These are phyloP conservation scores for Leishmania lainsoni DNA, from an alignment of 208 protist species.

Conservation along the genomic window DNA sequence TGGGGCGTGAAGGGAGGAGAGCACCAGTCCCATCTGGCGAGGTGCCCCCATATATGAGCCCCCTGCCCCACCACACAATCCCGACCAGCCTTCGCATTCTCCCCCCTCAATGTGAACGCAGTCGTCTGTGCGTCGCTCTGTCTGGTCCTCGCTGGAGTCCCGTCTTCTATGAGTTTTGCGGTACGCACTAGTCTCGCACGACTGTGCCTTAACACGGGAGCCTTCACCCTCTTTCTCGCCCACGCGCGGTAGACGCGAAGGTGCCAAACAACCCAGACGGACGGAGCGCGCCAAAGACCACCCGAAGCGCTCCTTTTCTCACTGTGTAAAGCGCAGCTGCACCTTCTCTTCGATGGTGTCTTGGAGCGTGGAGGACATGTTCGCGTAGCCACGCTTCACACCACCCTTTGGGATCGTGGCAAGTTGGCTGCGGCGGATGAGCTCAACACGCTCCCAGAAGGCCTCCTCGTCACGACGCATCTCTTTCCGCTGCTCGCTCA, in stretches of 20 bases:
- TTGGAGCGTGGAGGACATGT: constrained; percentile 45
- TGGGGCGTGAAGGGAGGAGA: neutral
- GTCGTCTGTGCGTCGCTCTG: too few relatives aligned
- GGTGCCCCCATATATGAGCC: too few relatives aligned
- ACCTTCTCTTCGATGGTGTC: constrained; percentile 80
- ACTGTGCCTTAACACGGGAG: neutral
- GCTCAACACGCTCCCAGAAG: constrained; percentile 89
- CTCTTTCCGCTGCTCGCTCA: constrained; percentile 72
- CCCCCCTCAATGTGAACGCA: too few relatives aligned
- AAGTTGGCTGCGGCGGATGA: constrained; percentile 80
- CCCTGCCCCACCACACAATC: too few relatives aligned
- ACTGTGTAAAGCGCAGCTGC: constrained; percentile 81
- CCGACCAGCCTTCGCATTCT: too few relatives aligned
- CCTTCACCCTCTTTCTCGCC: neutral
- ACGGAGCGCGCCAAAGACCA: neutral
- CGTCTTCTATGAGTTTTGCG: neutral
- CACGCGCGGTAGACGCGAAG: neutral
- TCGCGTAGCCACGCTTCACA: constrained; percentile 68
- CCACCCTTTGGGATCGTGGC: constrained; percentile 57
- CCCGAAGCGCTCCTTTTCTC: neutral
- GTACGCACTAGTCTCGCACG: constrained; percentile 1
- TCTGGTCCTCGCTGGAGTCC: too few relatives aligned
- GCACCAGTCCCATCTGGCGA: too few relatives aligned
- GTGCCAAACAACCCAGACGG: neutral
- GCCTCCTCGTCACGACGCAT: constrained; percentile 77